Evolutionary conservation across 73 alveolate genomes (phyloP).

Genomic region (Effrenium voratum): DNA sequence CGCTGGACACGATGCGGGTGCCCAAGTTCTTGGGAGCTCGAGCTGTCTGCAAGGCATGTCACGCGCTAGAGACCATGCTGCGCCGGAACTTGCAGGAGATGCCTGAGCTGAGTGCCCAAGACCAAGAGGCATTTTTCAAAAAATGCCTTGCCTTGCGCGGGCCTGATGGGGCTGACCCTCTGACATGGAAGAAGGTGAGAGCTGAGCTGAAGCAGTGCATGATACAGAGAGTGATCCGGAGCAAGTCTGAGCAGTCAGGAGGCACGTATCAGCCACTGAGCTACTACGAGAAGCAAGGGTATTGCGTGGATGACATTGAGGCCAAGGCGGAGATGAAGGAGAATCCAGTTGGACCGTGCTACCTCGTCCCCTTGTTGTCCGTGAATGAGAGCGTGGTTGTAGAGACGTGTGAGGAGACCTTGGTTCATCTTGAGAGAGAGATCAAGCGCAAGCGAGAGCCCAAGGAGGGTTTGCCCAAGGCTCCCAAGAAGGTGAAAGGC

Average conservation of each 20-base stretch:
- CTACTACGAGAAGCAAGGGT: neutral
- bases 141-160: neutral
- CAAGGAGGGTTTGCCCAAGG: neutral
- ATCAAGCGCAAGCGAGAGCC: neutral
- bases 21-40: too few relatives aligned
- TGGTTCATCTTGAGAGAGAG: neutral
- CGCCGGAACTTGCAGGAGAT: neutral
- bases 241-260: neutral
- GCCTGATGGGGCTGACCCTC: neutral
- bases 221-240: neutral
- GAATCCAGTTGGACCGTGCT: neutral
- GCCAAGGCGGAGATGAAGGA: neutral
- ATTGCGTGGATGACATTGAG: neutral
- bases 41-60: neutral
- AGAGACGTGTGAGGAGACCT: neutral
- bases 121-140: neutral
- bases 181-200: neutral
- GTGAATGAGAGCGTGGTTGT: neutral
- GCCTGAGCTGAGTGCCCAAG: neutral
- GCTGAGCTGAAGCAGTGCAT: neutral
- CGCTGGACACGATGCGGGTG: too few relatives aligned
- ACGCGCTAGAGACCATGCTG: neutral
- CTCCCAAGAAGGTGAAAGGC: neutral
- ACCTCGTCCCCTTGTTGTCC: neutral
- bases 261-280: slow-evolving; percentile 1